Conservation (phyloP, 2,329 filamentous ascomycete species). For the Alternaria brassicicola region DNA sequence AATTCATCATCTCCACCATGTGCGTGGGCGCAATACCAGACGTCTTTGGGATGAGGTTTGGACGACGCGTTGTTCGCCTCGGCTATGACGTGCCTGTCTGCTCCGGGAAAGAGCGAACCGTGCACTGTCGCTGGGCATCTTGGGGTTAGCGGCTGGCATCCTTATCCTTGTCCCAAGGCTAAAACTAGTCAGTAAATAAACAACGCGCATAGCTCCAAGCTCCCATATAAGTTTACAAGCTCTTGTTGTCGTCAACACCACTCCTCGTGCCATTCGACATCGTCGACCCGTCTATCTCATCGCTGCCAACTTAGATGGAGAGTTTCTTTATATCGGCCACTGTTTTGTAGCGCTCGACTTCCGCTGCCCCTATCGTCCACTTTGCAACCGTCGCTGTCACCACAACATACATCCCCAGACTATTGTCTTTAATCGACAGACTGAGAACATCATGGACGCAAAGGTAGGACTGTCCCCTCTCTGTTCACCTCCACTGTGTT, state of each 20-base stretch:
- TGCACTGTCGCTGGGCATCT: slow-evolving; percentile 9
- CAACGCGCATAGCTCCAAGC: slow-evolving; percentile 23
- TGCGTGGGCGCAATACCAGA: slow-evolving; percentile 22
- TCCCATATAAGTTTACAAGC: slow-evolving; percentile 35
- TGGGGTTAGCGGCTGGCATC: slow-evolving; percentile 8
- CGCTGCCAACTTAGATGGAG: slow-evolving; percentile 49
- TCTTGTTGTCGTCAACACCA: slow-evolving; percentile 35
- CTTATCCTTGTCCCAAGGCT: slow-evolving; percentile 16
- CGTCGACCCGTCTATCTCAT: slow-evolving; percentile 47
- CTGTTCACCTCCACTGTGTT: background rate
- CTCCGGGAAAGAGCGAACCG: slow-evolving; percentile 8
- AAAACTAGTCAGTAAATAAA: slow-evolving; percentile 19
- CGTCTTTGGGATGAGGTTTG: slow-evolving; percentile 21
- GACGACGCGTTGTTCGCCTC: slow-evolving; percentile 25
- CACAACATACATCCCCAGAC: slow-evolving; percentile 19
- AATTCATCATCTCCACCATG: background rate
- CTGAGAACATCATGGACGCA: slow-evolving; percentile 50
- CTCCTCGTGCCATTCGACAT: slow-evolving; percentile 34
- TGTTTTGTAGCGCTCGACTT: slow-evolving; percentile 43
- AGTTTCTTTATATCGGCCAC: slow-evolving; percentile 48
- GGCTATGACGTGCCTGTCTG: slow-evolving; percentile 19
- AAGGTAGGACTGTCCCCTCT: slow-evolving; percentile 45
- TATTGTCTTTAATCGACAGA: slow-evolving; percentile 27
- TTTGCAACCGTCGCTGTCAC: slow-evolving; percentile 28
- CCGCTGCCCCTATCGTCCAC: slow-evolving; percentile 36